A percentile compares a stretch with the other conserved stretches of the same genome.
phyloP scores from a whole-genome alignment of 768 basidiomycete species.

The Boletus tylopilopsis region DNA sequence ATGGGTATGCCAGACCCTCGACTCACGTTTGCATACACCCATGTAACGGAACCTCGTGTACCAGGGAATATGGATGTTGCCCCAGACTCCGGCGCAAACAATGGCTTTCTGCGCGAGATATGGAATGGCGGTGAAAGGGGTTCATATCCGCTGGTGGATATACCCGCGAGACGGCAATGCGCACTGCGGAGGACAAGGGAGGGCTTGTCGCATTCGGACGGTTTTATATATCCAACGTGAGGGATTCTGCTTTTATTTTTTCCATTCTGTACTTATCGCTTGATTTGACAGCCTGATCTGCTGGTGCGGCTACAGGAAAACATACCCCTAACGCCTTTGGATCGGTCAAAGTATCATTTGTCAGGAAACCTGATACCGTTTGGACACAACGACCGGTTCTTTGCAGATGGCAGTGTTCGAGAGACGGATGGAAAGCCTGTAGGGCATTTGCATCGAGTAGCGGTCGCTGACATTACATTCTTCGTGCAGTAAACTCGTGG shows the following conservation, averaged over 20 bases:
- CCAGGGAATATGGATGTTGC: neutral
- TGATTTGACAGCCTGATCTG: conserved; percentile 28
- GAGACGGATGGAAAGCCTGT: too few species aligned
- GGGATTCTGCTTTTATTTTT: neutral
- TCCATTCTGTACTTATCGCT: neutral
- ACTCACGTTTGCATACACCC: conserved; percentile 52
- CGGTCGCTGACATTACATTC: too few species aligned
- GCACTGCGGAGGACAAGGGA: neutral
- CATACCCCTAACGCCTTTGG: conserved; percentile 13
- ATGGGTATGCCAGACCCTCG: conserved; percentile 54
- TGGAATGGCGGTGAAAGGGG: neutral
- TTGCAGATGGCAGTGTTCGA: conserved; percentile 9
- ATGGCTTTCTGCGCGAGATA: neutral
- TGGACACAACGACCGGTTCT: conserved; percentile 2
- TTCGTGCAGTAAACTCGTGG: too few species aligned
- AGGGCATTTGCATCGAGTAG: too few species aligned
- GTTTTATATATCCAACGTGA: conserved; percentile 3
- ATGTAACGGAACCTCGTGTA: conserved; percentile 41
- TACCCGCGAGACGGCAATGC: neutral
- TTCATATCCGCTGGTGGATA: conserved; percentile 1
- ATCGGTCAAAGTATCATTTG: conserved; percentile 25
- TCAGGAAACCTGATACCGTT: conserved; percentile 17
- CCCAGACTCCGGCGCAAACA: neutral
- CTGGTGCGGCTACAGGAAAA: conserved; percentile 2
- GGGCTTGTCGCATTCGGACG: conserved; percentile 1